Percentiles rank a stretch among this genome's conserved stretches.
Evolutionary conservation across 805 yeast species (phyloP).

Genomic region (Candida orba): DNA sequence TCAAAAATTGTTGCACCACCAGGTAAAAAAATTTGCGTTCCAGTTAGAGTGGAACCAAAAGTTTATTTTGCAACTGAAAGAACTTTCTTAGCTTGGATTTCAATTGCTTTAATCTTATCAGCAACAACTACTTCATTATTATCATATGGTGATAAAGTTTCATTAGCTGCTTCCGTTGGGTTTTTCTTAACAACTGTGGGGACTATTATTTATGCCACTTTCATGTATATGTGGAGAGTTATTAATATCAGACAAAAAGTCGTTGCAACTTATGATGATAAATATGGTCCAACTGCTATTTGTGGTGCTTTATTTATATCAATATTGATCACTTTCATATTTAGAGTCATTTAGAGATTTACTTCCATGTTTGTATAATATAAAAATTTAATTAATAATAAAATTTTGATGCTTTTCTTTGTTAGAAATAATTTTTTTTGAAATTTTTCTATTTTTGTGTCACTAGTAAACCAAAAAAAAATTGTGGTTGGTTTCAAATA

Average conservation of each 20-base stretch:
- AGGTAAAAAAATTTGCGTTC: conserved; percentile 85
- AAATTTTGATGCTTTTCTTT: too few species aligned
- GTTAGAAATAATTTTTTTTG: too few species aligned
- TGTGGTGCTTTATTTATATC: conserved; percentile 71
- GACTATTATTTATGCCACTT: conserved; percentile 66
- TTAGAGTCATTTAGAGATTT: conserved; percentile 14
- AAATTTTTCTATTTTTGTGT: too few species aligned
- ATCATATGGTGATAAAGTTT: conserved; percentile 71
- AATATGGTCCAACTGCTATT: conserved; percentile 76
- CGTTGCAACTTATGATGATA: conserved; percentile 82
- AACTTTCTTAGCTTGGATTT: conserved; percentile 89
- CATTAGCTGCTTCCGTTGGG: conserved; percentile 77
- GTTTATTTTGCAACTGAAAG: conserved; percentile 98
- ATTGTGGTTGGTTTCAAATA: too few species aligned
- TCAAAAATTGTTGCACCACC: conserved; percentile 63
- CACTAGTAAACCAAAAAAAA: too few species aligned
- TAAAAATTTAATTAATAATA: too few species aligned
- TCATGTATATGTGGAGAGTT: conserved; percentile 75
- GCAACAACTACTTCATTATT: conserved; percentile 84
- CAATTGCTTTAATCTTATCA: conserved; percentile 80
- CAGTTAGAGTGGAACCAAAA: conserved; percentile 95
- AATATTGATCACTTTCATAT: conserved; percentile 53
- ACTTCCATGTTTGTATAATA: too few species aligned
- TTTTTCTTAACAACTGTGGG: conserved; percentile 76
- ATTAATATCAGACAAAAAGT: conserved; percentile 73